A percentile compares a stretch with the other conserved stretches of the same genome.
These are phyloP conservation scores for Lichtheimia ornata DNA, from an alignment of 371 early-diverging fungal genomes.

Conservation along the genomic window DNA sequence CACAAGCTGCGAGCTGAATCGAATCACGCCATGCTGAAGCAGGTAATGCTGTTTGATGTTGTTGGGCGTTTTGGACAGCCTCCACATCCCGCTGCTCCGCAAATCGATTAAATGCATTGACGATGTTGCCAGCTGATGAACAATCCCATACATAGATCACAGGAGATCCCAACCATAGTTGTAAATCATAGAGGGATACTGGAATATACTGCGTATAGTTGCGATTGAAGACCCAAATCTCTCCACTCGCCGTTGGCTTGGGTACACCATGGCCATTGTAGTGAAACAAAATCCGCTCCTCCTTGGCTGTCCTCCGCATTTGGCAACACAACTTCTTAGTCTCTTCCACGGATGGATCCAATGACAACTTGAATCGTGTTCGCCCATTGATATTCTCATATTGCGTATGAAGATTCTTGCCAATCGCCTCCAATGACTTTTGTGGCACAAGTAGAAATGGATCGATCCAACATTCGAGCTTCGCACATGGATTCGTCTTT, in stretches of 20 bases:
- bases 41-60: conserved; percentile 32
- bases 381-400: conserved; percentile 91
- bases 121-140: conserved; percentile 89
- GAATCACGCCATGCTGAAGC: conserved; percentile 75
- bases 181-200: conserved; percentile 86
- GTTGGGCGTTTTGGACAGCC: conserved; percentile 36
- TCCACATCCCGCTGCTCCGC: conserved; percentile 86
- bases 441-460: conserved; percentile 79
- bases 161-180: conserved; percentile 94
- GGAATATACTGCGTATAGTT: conserved; percentile 98
- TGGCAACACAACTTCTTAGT: conserved; percentile 85
- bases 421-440: conserved; percentile 87
- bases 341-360: conserved; percentile 92
- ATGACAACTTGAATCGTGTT: conserved; percentile 82
- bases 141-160: conserved; percentile 97
- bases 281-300: conserved; percentile 93
- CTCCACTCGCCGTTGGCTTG: conserved; percentile 92
- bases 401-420: conserved; percentile 87
- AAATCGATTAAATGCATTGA: conserved; percentile 86
- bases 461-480: conserved; percentile 95
- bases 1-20: conserved; percentile 94
- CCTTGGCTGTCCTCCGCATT: conserved; percentile 85
- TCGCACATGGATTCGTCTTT: conserved; percentile 87
- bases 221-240: conserved; percentile 98
- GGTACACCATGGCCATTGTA: conserved; percentile 99